Evolutionary conservation across 2,329 filamentous ascomycete genomes (phyloP).

Genomic region (Proliferodiscus dingleyae): DNA sequence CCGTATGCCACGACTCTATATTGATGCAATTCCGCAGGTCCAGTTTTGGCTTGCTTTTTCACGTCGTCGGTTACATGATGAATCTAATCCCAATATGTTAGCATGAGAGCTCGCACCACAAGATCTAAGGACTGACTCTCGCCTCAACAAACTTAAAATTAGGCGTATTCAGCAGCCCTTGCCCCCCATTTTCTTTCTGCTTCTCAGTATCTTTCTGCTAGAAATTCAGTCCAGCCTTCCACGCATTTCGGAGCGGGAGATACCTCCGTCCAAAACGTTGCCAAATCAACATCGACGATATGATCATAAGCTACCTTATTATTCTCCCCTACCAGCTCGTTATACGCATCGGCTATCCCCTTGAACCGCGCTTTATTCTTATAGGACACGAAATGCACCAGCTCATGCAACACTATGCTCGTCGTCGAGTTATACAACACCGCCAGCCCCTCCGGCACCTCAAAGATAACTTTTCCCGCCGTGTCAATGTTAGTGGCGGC

Average conservation of each 20-base stretch:
- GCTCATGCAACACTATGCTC: background rate
- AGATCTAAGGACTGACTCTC: background rate
- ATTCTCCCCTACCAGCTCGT: too few relatives aligned
- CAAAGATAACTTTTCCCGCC: background rate
- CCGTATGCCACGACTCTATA: background rate
- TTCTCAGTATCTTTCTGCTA: background rate
- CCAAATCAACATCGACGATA: background rate
- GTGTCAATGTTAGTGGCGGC: background rate
- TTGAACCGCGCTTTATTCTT: too few relatives aligned
- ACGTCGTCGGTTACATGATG: background rate
- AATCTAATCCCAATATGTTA: background rate
- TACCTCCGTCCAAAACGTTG: background rate
- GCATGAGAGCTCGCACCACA: background rate
- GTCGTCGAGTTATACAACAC: background rate
- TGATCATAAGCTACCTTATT: background rate
- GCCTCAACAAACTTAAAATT: background rate
- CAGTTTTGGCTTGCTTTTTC: background rate
- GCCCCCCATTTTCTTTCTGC: background rate
- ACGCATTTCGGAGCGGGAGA: background rate
- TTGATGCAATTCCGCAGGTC: background rate
- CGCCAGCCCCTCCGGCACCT: background rate
- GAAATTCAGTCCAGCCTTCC: background rate
- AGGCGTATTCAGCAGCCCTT: background rate
- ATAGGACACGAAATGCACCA: background rate
- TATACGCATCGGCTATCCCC: too few relatives aligned